These are phyloP conservation scores for Chrysoporthe austroafricana DNA, from an alignment of 2,329 filamentous ascomycete species.

Conservation along the genomic window DNA sequence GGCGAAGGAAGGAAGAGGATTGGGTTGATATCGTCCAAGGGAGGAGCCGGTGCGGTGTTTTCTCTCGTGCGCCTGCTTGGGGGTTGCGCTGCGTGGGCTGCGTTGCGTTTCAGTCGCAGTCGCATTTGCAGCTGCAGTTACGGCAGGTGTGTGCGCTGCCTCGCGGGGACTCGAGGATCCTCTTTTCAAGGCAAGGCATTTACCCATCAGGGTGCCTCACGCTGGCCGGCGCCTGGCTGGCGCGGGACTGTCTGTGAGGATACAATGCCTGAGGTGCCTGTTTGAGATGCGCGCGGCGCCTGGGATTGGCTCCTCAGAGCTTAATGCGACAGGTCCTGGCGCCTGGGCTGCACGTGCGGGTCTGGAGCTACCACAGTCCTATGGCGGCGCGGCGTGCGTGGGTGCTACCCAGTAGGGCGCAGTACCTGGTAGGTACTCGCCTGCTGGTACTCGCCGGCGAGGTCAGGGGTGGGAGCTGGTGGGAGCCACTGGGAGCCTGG, in stretches of 20 bases:
- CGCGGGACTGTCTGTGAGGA: too few species aligned
- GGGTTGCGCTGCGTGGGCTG: neutral
- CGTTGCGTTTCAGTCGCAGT: neutral
- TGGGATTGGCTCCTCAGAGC: conserved; percentile 9
- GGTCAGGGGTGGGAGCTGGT: neutral
- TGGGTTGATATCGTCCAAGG: conserved; percentile 9
- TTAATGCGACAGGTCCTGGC: conserved; percentile 3
- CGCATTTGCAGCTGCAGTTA: neutral
- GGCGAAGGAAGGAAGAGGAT: neutral
- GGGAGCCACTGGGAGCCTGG: neutral
- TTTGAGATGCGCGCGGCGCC: neutral
- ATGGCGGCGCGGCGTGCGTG: too few species aligned
- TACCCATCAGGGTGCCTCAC: too few species aligned
- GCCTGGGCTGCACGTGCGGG: neutral
- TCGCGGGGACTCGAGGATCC: neutral
- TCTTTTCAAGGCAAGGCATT: neutral
- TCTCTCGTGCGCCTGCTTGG: neutral
- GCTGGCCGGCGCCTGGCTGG: too few species aligned
- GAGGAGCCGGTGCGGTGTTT: conserved; percentile 6
- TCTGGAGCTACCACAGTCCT: neutral
- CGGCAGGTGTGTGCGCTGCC: neutral
- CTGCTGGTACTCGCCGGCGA: neutral
- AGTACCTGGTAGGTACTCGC: too few species aligned
- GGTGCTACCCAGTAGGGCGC: too few species aligned
- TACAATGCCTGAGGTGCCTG: neutral